Conservation (phyloP, 768 basidiomycete genomes). For the Sutorius australiensis region DNA sequence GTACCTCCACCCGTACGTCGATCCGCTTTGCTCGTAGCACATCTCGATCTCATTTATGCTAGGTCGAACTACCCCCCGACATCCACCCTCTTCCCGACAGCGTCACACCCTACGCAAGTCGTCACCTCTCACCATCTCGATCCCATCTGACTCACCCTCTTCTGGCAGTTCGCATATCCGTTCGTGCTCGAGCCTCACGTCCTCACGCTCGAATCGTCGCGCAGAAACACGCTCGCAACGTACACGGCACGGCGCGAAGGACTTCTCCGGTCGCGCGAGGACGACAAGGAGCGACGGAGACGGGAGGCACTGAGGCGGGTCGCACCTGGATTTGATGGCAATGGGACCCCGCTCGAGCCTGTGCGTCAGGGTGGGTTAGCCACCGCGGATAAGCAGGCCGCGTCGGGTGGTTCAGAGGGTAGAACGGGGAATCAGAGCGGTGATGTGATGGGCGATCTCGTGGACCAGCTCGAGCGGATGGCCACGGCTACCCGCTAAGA, state of each 20-base stretch:
- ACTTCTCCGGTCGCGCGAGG: constrained; percentile 64
- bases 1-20: constrained; percentile 73
- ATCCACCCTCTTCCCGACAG: constrained; percentile 94
- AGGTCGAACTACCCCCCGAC: constrained; percentile 87
- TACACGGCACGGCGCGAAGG: constrained; percentile 66
- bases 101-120: constrained; percentile 78
- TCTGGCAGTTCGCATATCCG: constrained; percentile 85
- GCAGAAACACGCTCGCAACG: constrained; percentile 61
- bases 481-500: constrained; percentile 26
- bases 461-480: constrained; percentile 75
- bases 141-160: neutral
- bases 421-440: constrained; percentile 17
- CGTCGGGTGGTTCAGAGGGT: neutral
- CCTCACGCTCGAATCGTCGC: constrained; percentile 69
- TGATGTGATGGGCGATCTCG: constrained; percentile 78
- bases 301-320: constrained; percentile 68
- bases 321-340: constrained; percentile 82
- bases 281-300: constrained; percentile 66
- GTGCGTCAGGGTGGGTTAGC: constrained; percentile 3
- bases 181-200: constrained; percentile 90
- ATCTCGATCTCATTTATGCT: neutral
- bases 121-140: neutral
- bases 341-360: constrained; percentile 46
- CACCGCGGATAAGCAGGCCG: neutral
- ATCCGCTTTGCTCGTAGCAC: neutral